Evolutionary conservation across 495 filamentous ascomycete species (phyloP).

Genomic region (Penicillium antarcticum): DNA sequence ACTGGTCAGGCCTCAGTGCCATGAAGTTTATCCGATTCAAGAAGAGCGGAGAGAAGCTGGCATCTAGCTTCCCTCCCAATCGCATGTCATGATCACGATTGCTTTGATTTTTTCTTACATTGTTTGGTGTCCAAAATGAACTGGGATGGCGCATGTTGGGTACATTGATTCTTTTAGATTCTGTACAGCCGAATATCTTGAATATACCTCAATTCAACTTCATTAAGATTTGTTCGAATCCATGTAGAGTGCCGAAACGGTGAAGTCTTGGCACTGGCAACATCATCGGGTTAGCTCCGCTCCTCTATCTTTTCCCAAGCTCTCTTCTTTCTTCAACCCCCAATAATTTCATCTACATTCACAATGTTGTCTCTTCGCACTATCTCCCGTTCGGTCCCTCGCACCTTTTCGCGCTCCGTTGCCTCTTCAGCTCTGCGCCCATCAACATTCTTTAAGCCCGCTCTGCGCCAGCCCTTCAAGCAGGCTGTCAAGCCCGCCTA

Average conservation of each 20-base stretch:
- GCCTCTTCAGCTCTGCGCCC: slow-evolving; percentile 49
- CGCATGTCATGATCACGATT: slow-evolving; percentile 45
- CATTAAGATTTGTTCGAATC: neutral
- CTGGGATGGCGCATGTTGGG: slow-evolving; percentile 26
- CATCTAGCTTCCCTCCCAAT: slow-evolving; percentile 68
- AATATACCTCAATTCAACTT: slow-evolving; percentile 8
- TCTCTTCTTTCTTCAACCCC: slow-evolving; percentile 17
- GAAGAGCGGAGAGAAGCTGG: slow-evolving; percentile 50
- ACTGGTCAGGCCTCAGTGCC: slow-evolving; percentile 56
- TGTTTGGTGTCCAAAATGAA: slow-evolving; percentile 8
- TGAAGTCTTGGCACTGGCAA: slow-evolving; percentile 32
- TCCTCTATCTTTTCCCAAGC: slow-evolving; percentile 18
- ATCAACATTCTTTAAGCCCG: slow-evolving; percentile 41
- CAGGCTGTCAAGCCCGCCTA: slow-evolving; percentile 51
- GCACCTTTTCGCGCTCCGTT: slow-evolving; percentile 59
- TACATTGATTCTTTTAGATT: slow-evolving; percentile 12
- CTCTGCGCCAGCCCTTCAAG: slow-evolving; percentile 48
- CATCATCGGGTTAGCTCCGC: slow-evolving; percentile 36
- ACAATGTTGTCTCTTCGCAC: slow-evolving; percentile 77
- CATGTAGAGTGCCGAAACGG: slow-evolving; percentile 4
- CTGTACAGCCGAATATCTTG: slow-evolving; percentile 8
- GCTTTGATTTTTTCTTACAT: slow-evolving; percentile 10
- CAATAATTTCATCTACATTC: slow-evolving; percentile 22
- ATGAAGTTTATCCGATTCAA: slow-evolving; percentile 62
- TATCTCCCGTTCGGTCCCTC: slow-evolving; percentile 67